Evolutionary conservation across 352 stramenopile species (phyloP).

Genomic region (Phytophthora fragariae): DNA sequence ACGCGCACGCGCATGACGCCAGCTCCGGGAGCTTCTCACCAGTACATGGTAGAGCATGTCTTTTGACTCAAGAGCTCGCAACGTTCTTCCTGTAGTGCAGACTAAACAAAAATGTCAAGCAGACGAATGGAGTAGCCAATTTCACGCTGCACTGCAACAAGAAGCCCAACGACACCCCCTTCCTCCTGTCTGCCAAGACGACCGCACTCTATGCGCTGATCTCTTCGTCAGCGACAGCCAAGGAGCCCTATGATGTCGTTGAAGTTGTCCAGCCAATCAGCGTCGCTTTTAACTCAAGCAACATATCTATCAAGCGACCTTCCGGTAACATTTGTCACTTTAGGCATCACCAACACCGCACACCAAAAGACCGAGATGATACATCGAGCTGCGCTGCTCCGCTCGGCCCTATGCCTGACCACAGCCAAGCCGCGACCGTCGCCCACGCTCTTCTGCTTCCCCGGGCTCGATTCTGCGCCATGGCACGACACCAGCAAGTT

Average conservation of each 20-base stretch:
- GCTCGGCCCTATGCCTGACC: conserved; percentile 81
- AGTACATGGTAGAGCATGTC: no score
- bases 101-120: no score
- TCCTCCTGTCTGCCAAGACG: not conserved
- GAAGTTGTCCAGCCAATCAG: conserved; percentile 18
- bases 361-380: conserved; percentile 31
- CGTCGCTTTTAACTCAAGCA: no score
- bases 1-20: not conserved
- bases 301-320: no score
- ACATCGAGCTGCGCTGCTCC: conserved; percentile 68
- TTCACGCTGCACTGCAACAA: not conserved
- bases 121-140: no score
- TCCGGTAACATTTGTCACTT: no score
- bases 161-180: not conserved
- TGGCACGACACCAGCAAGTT: conserved; percentile 75
- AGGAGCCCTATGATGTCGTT: conserved; percentile 1
- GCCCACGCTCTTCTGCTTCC: conserved; percentile 85
- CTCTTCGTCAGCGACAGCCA: not conserved
- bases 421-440: conserved; percentile 84
- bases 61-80: no score
- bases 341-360: no score
- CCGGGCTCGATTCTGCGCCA: conserved; percentile 63
- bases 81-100: no score
- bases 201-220: not conserved
- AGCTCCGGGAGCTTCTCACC: no score